Evolutionary conservation across 2,329 filamentous ascomycete species (phyloP).

Genomic region (Arthroderma sp.): DNA sequence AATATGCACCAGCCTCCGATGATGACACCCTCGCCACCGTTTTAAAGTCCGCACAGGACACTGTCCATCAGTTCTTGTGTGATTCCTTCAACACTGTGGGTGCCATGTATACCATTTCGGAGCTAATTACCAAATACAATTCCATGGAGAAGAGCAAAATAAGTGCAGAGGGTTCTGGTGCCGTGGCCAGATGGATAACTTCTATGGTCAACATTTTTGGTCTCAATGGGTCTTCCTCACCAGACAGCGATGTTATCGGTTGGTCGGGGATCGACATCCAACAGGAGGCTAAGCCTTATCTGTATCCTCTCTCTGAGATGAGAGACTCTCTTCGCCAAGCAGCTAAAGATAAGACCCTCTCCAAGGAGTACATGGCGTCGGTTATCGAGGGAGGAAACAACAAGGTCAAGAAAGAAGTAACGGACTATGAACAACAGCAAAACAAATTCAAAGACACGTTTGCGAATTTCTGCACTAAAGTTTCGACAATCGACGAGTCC

Average conservation of each 20-base stretch:
- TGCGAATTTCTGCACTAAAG: slow-evolving; percentile 25
- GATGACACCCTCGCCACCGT: slow-evolving; percentile 58
- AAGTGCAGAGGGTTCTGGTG: slow-evolving; percentile 35
- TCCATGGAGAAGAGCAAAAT: slow-evolving; percentile 34
- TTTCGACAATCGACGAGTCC: slow-evolving; percentile 24
- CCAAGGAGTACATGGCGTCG: slow-evolving; percentile 24
- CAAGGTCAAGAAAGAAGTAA: slow-evolving; percentile 3
- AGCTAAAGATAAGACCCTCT: slow-evolving; percentile 38
- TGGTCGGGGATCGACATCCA: slow-evolving; percentile 55
- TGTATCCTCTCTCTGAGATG: slow-evolving; percentile 46
- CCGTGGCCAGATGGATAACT: slow-evolving; percentile 65
- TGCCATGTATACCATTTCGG: slow-evolving; percentile 65
- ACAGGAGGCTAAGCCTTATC: slow-evolving; percentile 43
- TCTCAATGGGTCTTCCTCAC: slow-evolving; percentile 37
- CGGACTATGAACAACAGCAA: slow-evolving; percentile 9
- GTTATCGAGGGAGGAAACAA: slow-evolving; percentile 22
- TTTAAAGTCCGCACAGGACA: slow-evolving; percentile 41
- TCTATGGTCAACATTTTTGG: slow-evolving; percentile 75
- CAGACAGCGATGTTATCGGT: slow-evolving; percentile 37
- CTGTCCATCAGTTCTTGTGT: slow-evolving; percentile 53
- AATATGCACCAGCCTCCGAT: slow-evolving; percentile 45
- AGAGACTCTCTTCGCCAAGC: slow-evolving; percentile 46
- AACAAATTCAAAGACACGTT: slow-evolving; percentile 35
- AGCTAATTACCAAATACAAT: slow-evolving; percentile 69
- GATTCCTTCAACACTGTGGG: slow-evolving; percentile 81